Evolutionary conservation across 2,329 filamentous ascomycete species (phyloP).

Genomic region (Cladosporium sp.): DNA sequence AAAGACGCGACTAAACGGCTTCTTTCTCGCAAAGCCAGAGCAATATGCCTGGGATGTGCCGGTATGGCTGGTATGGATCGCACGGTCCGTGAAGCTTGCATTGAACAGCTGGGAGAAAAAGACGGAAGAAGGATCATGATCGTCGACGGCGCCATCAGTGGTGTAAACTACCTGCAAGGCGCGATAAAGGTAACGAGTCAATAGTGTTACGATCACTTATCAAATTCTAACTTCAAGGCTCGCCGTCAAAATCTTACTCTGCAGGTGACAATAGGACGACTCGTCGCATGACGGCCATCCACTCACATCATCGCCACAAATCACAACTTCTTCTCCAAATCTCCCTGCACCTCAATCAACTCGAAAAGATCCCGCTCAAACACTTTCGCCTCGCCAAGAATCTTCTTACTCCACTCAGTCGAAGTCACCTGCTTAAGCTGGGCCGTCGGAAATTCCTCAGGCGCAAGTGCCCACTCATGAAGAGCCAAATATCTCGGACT

Average conservation of each 20-base stretch:
- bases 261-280: too few relatives aligned
- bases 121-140: conserved; percentile 52
- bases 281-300: too few relatives aligned
- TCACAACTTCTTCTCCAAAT: conserved; percentile 12
- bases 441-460: conserved; percentile 18
- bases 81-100: conserved; percentile 66
- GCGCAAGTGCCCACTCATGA: conserved; percentile 22
- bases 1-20: conserved; percentile 66
- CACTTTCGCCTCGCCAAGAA: conserved; percentile 15
- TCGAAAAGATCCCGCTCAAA: conserved; percentile 21
- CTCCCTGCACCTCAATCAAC: conserved; percentile 16
- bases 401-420: conserved; percentile 26
- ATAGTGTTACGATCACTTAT: too few relatives aligned
- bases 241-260: too few relatives aligned
- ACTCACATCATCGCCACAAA: too few relatives aligned
- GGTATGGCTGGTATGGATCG: conserved; percentile 65
- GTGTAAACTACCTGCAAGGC: conserved; percentile 37
- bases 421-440: conserved; percentile 18
- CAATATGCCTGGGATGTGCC: conserved; percentile 14
- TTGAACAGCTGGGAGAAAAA: conserved; percentile 55
- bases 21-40: conserved; percentile 36
- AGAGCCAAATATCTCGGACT: conserved; percentile 20
- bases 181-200: background rate
- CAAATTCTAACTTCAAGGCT: too few relatives aligned
- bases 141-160: conserved; percentile 75